phyloP scores from a whole-genome alignment of 352 stramenopile genomes.

The Phytophthora pseudosyringae region DNA sequence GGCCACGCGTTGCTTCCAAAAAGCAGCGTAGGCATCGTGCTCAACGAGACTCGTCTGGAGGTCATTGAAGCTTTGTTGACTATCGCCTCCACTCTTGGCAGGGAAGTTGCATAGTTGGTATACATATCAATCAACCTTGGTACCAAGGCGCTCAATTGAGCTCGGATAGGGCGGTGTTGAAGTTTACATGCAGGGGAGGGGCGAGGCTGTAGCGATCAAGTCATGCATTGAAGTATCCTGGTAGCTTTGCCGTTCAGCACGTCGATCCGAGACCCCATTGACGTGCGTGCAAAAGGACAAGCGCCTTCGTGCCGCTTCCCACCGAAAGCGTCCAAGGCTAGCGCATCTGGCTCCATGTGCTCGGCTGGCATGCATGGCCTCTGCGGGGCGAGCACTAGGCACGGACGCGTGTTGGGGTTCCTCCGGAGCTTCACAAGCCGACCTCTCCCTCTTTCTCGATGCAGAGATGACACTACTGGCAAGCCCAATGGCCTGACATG shows the following conservation, averaged over 20 bases:
- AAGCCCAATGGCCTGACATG: too few relatives aligned
- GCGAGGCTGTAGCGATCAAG: slow-evolving; percentile 6
- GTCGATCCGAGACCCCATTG: neutral
- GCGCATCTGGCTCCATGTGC: neutral
- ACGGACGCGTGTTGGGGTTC: too few relatives aligned
- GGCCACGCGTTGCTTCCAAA: neutral
- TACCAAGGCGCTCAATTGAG: neutral
- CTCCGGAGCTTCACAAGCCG: neutral
- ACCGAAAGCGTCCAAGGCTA: neutral
- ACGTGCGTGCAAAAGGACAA: neutral
- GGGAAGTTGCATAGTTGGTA: neutral
- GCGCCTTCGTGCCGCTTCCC: neutral
- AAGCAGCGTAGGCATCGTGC: slow-evolving; percentile 7
- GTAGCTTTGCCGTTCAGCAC: slow-evolving; percentile 22
- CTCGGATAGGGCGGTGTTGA: slow-evolving; percentile 11
- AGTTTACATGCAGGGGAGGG: slow-evolving; percentile 12
- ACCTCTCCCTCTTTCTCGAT: too few relatives aligned
- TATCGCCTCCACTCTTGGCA: neutral
- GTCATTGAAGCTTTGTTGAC: slow-evolving; percentile 1
- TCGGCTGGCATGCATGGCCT: neutral
- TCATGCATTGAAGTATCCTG: slow-evolving; percentile 32
- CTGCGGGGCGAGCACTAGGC: too few relatives aligned
- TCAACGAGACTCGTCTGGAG: slow-evolving; percentile 5
- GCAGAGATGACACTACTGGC: too few relatives aligned
- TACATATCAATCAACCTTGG: neutral